Percentiles rank a stretch among this genome's conserved stretches.
Conservation (phyloP, 2,329 filamentous ascomycete species). For the Neodidymelliopsis sp. region DNA sequence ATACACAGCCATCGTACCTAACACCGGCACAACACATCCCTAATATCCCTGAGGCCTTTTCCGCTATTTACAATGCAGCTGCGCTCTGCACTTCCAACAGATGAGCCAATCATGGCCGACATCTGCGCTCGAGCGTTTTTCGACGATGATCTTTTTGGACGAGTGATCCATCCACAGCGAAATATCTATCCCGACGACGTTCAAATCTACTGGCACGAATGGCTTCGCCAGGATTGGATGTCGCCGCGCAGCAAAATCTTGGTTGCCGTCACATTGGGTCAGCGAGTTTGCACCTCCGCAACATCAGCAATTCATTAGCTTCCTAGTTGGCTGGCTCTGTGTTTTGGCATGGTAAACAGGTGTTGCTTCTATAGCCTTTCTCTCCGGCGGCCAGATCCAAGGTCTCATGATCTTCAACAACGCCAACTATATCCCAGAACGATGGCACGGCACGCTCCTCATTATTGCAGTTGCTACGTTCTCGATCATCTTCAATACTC, state of each 20-base stretch:
- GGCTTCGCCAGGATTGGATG: slow-evolving; percentile 22
- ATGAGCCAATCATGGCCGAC: slow-evolving; percentile 28
- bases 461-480: slow-evolving; percentile 54
- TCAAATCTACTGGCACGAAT: slow-evolving; percentile 33
- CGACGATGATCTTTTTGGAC: slow-evolving; percentile 41
- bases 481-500: slow-evolving; percentile 54
- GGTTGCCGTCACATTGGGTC: slow-evolving; percentile 34
- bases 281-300: slow-evolving; percentile 36
- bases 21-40: no score
- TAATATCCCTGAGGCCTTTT: no score
- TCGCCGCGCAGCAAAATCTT: slow-evolving; percentile 21
- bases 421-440: slow-evolving; percentile 44
- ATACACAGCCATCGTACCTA: no score
- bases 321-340: slow-evolving; percentile 51
- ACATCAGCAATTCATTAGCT: slow-evolving; percentile 34
- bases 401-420: slow-evolving; percentile 51
- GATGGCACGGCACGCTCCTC: slow-evolving; percentile 61
- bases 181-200: slow-evolving; percentile 34
- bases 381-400: slow-evolving; percentile 40
- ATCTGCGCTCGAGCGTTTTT: slow-evolving; percentile 37
- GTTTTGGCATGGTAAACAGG: slow-evolving; percentile 53
- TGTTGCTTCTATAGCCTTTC: slow-evolving; percentile 41
- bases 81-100: slow-evolving; percentile 24
- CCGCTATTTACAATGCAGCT: no score
- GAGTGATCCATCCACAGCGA: slow-evolving; percentile 38